Evolutionary conservation across 345 rosid species (phyloP).

Genomic region (Pistacia atlantica): DNA sequence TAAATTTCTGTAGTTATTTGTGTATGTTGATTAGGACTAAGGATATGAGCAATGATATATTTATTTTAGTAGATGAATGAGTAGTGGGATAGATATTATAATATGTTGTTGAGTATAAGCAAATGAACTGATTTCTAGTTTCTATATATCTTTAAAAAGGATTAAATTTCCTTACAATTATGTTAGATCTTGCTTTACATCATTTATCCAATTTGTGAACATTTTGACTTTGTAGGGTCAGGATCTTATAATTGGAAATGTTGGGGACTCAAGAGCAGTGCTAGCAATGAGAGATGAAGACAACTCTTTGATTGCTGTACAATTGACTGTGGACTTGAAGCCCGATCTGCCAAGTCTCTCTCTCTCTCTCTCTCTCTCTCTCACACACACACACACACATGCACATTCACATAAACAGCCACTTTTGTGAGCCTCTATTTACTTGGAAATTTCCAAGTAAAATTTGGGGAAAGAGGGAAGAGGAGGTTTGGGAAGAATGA

Average conservation of each 20-base stretch:
- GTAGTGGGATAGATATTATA: no score
- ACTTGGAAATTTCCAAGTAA: not conserved
- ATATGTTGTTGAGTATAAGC: not conserved
- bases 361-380: conserved; percentile 34
- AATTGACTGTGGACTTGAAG: conserved; percentile 91
- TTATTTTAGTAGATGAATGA: no score
- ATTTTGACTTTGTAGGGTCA: conserved; percentile 58
- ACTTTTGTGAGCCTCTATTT: conserved; percentile 2
- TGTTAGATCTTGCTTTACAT: not conserved
- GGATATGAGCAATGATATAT: no score
- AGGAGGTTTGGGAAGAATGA: not conserved
- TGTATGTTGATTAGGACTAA: not conserved
- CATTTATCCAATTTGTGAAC: conserved; percentile 8
- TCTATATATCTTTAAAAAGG: conserved; percentile 3
- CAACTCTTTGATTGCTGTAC: conserved; percentile 66
- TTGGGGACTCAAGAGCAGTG: conserved; percentile 96
- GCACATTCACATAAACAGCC: not conserved
- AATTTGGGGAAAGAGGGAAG: no score
- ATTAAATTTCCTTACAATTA: not conserved
- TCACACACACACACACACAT: not conserved
- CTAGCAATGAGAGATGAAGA: conserved; percentile 73
- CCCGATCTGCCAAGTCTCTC: conserved; percentile 87
- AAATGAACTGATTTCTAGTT: not conserved
- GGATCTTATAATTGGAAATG: conserved; percentile 76
- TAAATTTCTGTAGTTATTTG: not conserved